Base-by-base conservation (phyloP, 1,284 basidiomycete genomes). In the Singerocomus rubriflavus region DNA sequence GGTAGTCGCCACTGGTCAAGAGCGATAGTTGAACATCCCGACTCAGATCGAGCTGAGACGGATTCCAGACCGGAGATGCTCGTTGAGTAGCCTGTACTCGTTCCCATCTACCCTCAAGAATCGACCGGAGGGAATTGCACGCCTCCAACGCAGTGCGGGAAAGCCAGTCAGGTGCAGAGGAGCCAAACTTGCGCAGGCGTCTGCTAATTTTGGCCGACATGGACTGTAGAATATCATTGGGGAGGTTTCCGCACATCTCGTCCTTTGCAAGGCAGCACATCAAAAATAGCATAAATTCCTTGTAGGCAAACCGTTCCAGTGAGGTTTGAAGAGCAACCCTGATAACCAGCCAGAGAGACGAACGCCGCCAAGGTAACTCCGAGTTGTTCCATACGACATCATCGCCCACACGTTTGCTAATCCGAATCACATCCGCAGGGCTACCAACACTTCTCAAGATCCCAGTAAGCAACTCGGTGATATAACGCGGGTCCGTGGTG, bases 201-300 rank as follows among this genome's bases (percentile, higher is more conserved):
- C 64, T 59, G 26, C 62, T 61, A 5, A 71, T 52, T 54, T 75
- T 75, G 7, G 48, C 30, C 2, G 52, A 53, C 34, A 61, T 52
- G 45, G 21, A 49, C 12, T 56, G 41, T 9, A 75, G 58, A 1
- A 71, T 42, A 38, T 74, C 68, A 36, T 57, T 68, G 1, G 67
- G 45, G 11, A 70, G 48, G 10, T 43, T 36, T 16, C n/a, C 11
- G 10, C 10, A 49, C 4, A 60, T 12, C 14, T 54, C 60, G 2
- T 61, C 44, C 2, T 56, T 39, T 5, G 73, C 61, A 6, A 78
- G 52, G 8, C 53, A 40, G 4, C 70, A 60, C 54, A 76, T 63
- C 31, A 76, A 59, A 44, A 69, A 74, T 1, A 71, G 49, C 61
- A 79, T 74, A 60, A 81, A 81, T 3, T 47, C 30, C 52, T 81